These are phyloP conservation scores for Penicillium salamii DNA, from an alignment of 495 filamentous ascomycete species.

Conservation along the genomic window DNA sequence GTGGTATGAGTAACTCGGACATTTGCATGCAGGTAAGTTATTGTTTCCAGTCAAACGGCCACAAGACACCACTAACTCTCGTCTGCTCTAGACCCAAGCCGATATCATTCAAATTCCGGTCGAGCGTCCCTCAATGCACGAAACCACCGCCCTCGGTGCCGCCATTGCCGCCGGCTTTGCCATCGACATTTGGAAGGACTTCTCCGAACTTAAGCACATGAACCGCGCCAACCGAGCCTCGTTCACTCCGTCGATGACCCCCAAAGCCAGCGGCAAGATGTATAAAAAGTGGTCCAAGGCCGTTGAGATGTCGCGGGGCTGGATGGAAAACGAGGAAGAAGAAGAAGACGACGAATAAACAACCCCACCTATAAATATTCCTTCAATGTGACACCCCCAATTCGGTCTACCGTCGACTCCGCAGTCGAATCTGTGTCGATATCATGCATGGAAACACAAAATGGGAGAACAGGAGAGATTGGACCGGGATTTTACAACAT, in stretches of 20 bases:
- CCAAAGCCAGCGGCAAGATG: constrained; percentile 60
- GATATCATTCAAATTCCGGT: constrained; percentile 87
- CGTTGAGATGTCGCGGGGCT: constrained; percentile 87
- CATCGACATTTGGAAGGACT: constrained; percentile 74
- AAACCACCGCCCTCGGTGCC: constrained; percentile 91
- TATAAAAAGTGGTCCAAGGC: constrained; percentile 82
- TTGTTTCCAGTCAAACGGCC: not conserved
- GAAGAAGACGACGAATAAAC: constrained; percentile 30
- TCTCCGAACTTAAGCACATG: constrained; percentile 75
- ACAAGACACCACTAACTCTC: constrained; percentile 10
- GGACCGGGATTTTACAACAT: not conserved
- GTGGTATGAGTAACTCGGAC: constrained; percentile 91
- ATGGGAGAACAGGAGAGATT: not conserved
- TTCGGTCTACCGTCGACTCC: constrained; percentile 2
- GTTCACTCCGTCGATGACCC: constrained; percentile 65
- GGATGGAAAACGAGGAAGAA: constrained; percentile 53
- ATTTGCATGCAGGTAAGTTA: constrained; percentile 82
- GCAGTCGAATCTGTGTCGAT: not conserved
- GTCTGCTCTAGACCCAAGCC: constrained; percentile 67
- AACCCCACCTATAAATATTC: constrained; percentile 5
- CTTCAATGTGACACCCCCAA: constrained; percentile 11
- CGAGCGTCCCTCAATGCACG: constrained; percentile 85
- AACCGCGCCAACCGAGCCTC: constrained; percentile 71
- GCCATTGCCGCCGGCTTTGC: constrained; percentile 92
- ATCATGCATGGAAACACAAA: not conserved